Conservation (phyloP, 768 basidiomycete species). For the Kwoniella botswanensis region DNA sequence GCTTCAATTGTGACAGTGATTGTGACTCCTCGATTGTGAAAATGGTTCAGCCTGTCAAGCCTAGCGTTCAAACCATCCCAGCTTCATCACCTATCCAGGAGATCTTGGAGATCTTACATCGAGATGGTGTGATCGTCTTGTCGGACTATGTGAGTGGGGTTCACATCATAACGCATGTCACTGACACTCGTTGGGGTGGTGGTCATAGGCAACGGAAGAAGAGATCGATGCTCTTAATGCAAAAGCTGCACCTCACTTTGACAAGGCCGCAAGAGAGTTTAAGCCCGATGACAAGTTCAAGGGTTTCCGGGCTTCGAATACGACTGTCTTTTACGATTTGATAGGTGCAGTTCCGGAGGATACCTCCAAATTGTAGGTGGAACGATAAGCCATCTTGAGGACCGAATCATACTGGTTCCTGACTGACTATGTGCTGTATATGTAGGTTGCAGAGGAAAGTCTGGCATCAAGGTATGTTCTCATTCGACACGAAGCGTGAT, state of each 20-base stretch:
- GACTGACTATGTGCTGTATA: not conserved
- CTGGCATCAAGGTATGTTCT: conserved; percentile 30
- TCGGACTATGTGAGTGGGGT: conserved; percentile 32
- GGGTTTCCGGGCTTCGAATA: conserved; percentile 30
- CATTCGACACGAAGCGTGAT: too few relatives aligned
- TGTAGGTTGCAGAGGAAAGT: conserved; percentile 28
- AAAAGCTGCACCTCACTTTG: conserved; percentile 31
- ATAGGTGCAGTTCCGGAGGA: conserved; percentile 34
- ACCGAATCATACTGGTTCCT: not conserved
- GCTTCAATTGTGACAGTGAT: too few relatives aligned
- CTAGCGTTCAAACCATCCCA: conserved; percentile 18
- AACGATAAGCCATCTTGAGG: not conserved
- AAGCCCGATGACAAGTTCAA: conserved; percentile 9
- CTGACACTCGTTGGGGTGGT: not conserved
- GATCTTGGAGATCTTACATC: conserved; percentile 25
- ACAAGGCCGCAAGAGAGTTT: conserved; percentile 18
- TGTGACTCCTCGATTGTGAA: too few relatives aligned
- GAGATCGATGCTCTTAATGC: conserved; percentile 35
- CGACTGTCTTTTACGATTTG: conserved; percentile 30
- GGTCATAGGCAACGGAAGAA: conserved; percentile 18
- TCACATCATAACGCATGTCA: not conserved
- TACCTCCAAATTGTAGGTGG: conserved; percentile 27
- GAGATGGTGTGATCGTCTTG: conserved; percentile 34
- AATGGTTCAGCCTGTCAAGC: not conserved
- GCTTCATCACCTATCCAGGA: conserved; percentile 27